Evolutionary conservation across 2,329 filamentous ascomycete species (phyloP), one percentile per base, ranked within the genome.

Genomic region (Sclerotinia minor): DNA sequence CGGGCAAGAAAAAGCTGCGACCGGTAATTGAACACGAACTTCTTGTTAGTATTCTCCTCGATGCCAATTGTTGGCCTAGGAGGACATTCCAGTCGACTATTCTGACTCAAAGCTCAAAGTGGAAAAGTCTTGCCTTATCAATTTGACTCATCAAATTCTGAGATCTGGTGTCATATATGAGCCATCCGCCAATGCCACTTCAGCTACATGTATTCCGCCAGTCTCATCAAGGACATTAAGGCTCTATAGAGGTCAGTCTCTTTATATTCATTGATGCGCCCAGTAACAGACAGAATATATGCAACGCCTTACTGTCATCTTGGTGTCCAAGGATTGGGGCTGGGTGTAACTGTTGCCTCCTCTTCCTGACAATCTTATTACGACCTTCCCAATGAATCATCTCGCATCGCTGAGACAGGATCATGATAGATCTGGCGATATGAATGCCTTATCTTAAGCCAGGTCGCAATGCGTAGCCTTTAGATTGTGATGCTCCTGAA

Each of bases 381-480:
- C 2, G 11, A 49, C 32, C 21, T 61, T 29, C 44, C 21, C 15
- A 38, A 35, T 11, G 44, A 38, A 50, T n/a, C 6, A 50, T 19
- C 29, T 24, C 35, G 6, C 13, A 35, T n/a, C 7, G 17, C 24
- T 7, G 26, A 45, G 55, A 45, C 15, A 59, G 26, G 53, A 55
- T 29, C 26, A 61, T 24, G 6, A 6, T 1, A 17, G 21, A 47
- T 49, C 44, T 60, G 44, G 21, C 58, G 9, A 17, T 17, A 61
- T 45, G 32, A 61, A 61, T 61, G 58, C 58, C 29, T 61, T 38
- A 50, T 47, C 24, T 45, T 60, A 2, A 60, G 45, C 19, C 11
- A 35, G 15, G 26, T 60, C 58, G 58, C 58, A 60, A 44, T 49
- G 19, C 58, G 49, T 26, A 44, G 26, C 58, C 58, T 47, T 60